Evolutionary conservation across 306 rosid species (phyloP).

Genomic region (Corylus avellana): DNA sequence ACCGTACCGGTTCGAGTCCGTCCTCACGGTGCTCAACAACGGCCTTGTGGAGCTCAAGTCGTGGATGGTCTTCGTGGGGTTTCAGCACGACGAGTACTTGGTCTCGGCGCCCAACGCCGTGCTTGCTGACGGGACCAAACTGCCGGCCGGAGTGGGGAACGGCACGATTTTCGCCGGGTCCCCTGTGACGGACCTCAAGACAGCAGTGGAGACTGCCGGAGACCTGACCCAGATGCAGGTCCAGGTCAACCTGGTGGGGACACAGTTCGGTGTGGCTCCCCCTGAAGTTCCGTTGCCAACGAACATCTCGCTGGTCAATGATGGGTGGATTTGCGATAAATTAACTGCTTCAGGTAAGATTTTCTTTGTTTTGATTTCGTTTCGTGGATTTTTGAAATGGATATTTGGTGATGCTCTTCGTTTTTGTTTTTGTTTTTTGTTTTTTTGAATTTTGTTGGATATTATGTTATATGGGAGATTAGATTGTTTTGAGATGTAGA

Average conservation of each 20-base stretch:
- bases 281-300: conserved; percentile 70
- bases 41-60: conserved; percentile 77
- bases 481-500: not conserved
- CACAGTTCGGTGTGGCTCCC: conserved; percentile 74
- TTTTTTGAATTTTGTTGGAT: not conserved
- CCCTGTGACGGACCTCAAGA: conserved; percentile 80
- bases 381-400: not conserved
- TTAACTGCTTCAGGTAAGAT: conserved; percentile 52
- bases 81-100: conserved; percentile 63
- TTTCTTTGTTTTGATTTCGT: not conserved
- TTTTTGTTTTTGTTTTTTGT: not conserved
- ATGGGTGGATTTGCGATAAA: conserved; percentile 61
- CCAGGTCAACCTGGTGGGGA: conserved; percentile 66
- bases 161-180: conserved; percentile 80
- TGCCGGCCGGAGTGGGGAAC: conserved; percentile 69
- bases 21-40: conserved; percentile 71
- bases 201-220: conserved; percentile 91
- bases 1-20: conserved; percentile 77
- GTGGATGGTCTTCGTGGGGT: conserved; percentile 81
- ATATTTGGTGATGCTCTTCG: not conserved
- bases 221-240: conserved; percentile 82
- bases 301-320: conserved; percentile 67
- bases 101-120: conserved; percentile 76
- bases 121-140: conserved; percentile 51
- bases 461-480: not conserved